phyloP scores from a whole-genome alignment of 2,329 filamentous ascomycete genomes.

The Proliferodiscus dingleyae region DNA sequence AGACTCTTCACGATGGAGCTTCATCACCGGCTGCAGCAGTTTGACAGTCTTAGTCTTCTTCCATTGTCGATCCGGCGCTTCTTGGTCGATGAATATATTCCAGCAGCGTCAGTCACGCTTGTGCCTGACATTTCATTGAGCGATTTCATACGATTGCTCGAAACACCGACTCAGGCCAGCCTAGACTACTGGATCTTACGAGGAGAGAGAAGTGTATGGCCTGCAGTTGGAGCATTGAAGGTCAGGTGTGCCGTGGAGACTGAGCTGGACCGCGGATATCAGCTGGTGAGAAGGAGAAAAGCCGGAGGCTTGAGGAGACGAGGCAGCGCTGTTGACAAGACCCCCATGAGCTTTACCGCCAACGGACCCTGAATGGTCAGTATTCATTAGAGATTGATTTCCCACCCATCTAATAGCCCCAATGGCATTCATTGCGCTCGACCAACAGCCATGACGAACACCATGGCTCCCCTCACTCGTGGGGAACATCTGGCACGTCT shows the following conservation, averaged over 20 bases:
- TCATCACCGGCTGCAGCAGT: constrained; percentile 73
- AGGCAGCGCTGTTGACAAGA: constrained; percentile 28
- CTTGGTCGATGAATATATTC: constrained; percentile 76
- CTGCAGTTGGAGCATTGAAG: constrained; percentile 74
- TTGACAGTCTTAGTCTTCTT: constrained; percentile 72
- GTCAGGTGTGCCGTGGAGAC: constrained; percentile 82
- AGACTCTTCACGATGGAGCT: constrained; percentile 71
- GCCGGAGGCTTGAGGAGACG: constrained; percentile 30
- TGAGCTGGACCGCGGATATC: constrained; percentile 81
- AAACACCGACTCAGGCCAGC: constrained; percentile 70
- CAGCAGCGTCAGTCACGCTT: constrained; percentile 72
- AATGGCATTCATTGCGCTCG: no score
- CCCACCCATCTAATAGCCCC: no score
- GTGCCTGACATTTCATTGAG: constrained; percentile 70
- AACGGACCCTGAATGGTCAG: background rate
- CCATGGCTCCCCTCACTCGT: no score
- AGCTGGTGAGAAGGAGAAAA: constrained; percentile 60
- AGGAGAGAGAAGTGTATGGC: constrained; percentile 88
- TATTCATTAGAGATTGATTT: no score
- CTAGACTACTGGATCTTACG: constrained; percentile 80
- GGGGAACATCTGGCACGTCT: no score
- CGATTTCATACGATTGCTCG: constrained; percentile 76
- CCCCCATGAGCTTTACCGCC: background rate
- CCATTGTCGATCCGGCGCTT: constrained; percentile 68
- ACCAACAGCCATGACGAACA: no score